These are phyloP conservation scores for Ganoderma lingzhi DNA, from an alignment of 1,284 basidiomycete species.

Conservation along the genomic window DNA sequence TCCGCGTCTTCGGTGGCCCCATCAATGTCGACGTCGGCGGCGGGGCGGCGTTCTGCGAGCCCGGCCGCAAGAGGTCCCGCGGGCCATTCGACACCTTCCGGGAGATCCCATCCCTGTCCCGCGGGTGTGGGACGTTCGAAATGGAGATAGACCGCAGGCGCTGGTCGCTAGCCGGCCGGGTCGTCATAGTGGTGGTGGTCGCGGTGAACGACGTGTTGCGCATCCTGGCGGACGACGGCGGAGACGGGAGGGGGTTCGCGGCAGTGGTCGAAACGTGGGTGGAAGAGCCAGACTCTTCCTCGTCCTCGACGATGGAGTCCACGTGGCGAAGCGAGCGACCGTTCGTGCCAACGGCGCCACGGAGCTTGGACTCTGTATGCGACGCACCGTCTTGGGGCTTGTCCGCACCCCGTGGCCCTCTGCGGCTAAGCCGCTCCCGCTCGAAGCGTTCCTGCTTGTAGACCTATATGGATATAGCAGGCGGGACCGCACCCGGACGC, in stretches of 20 bases:
- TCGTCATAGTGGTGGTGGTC: conserved; percentile 17
- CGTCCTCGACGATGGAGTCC: conserved; percentile 63
- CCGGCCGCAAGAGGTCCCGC: conserved; percentile 5
- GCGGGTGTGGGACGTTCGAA: conserved; percentile 35
- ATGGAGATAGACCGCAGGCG: conserved; percentile 39
- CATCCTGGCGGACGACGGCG: conserved; percentile 24
- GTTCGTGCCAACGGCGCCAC: neutral
- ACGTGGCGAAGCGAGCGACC: conserved; percentile 56
- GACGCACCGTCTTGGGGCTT: conserved; percentile 3
- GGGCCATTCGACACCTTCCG: conserved; percentile 24
- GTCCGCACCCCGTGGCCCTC: conserved; percentile 19
- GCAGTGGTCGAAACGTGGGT: conserved; percentile 27
- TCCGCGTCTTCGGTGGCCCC: conserved; percentile 50
- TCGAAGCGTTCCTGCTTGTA: conserved; percentile 40
- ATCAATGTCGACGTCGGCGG: conserved; percentile 22
- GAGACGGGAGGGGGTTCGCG: conserved; percentile 32
- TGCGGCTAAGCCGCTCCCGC: conserved; percentile 39
- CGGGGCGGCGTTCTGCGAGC: conserved; percentile 28
- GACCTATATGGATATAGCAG: conserved; percentile 27
- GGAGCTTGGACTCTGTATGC: conserved; percentile 14
- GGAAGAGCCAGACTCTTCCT: conserved; percentile 42
- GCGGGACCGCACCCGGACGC: neutral
- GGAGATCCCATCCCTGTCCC: conserved; percentile 30
- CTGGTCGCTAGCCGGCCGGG: conserved; percentile 27
- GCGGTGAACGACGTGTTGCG: conserved; percentile 37